phyloP scores from a whole-genome alignment of 2,329 filamentous ascomycete genomes.

The Nemania sp. region DNA sequence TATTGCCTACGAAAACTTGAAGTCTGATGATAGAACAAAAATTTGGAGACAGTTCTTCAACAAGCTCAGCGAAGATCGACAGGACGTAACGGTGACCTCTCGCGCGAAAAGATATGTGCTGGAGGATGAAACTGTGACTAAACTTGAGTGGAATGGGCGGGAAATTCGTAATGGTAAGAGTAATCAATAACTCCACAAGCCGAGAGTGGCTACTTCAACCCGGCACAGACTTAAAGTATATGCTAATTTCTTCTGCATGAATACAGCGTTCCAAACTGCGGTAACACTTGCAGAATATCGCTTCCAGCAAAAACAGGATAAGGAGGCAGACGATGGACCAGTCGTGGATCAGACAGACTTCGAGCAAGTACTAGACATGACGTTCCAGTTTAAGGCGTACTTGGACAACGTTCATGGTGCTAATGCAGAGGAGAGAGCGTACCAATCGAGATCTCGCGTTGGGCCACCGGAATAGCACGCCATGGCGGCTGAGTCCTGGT shows the following conservation, averaged over 20 bases:
- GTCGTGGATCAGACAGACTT: not conserved
- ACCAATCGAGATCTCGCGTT: too few species aligned
- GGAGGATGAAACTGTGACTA: slow-evolving; percentile 26
- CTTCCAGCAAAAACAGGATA: not conserved
- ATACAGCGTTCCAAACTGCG: slow-evolving; percentile 7
- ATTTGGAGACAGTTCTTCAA: slow-evolving; percentile 50
- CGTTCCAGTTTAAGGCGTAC: not conserved
- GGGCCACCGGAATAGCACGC: too few species aligned
- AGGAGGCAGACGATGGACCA: not conserved
- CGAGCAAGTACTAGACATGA: slow-evolving; percentile 1
- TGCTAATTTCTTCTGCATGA: too few species aligned
- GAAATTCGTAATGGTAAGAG: slow-evolving; percentile 41
- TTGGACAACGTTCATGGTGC: not conserved
- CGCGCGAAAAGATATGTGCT: slow-evolving; percentile 40
- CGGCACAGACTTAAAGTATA: too few species aligned
- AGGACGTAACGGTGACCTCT: slow-evolving; percentile 10
- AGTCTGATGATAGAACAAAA: slow-evolving; percentile 39
- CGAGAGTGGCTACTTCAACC: too few species aligned
- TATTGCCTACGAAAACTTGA: slow-evolving; percentile 46
- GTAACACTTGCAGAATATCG: slow-evolving; percentile 4
- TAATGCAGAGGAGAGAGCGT: too few species aligned
- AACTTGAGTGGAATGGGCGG: slow-evolving; percentile 42
- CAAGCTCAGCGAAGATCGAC: slow-evolving; percentile 46
- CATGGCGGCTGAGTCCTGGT: too few species aligned
- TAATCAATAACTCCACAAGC: too few species aligned